These are phyloP conservation scores for Juncus inflexus DNA, from an alignment of 176 grass and related monocot genomes.

Conservation along the genomic window DNA sequence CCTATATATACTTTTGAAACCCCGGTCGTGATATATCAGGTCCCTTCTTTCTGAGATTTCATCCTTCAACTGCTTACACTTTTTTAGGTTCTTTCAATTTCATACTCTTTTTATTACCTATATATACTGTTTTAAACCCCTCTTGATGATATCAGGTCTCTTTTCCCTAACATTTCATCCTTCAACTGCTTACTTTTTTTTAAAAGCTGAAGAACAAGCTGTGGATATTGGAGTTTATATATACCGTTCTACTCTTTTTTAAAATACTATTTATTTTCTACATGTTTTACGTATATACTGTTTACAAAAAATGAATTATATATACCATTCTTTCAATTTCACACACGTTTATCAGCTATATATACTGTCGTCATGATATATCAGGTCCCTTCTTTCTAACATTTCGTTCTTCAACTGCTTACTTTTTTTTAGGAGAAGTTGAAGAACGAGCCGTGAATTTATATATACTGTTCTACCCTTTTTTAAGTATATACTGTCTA, in stretches of 20 bases:
- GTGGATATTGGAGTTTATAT: slow-evolving; percentile 62
- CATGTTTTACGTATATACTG: too few relatives aligned
- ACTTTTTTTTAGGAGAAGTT: slow-evolving; percentile 53
- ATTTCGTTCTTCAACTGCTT: background rate
- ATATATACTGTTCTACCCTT: background rate
- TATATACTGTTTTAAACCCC: too few relatives aligned
- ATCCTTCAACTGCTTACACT: background rate
- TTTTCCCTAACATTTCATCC: background rate
- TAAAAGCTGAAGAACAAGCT: slow-evolving; percentile 67
- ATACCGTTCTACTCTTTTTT: background rate
- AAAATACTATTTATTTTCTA: background rate
- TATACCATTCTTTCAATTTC: too few relatives aligned
- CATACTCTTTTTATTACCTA: too few relatives aligned
- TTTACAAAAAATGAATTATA: too few relatives aligned
- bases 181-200: background rate
- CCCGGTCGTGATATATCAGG: too few relatives aligned
- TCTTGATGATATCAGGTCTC: too few relatives aligned
- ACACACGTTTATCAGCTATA: too few relatives aligned
- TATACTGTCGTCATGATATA: too few relatives aligned
- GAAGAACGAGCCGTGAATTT: slow-evolving; percentile 68
- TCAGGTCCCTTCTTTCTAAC: background rate
- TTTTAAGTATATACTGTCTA: background rate
- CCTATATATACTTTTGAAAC: too few relatives aligned
- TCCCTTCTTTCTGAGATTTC: background rate
- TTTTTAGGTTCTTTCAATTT: too few relatives aligned